Evolutionary conservation across 345 rosid genomes (phyloP).

Genomic region (Litchi chinensis): DNA sequence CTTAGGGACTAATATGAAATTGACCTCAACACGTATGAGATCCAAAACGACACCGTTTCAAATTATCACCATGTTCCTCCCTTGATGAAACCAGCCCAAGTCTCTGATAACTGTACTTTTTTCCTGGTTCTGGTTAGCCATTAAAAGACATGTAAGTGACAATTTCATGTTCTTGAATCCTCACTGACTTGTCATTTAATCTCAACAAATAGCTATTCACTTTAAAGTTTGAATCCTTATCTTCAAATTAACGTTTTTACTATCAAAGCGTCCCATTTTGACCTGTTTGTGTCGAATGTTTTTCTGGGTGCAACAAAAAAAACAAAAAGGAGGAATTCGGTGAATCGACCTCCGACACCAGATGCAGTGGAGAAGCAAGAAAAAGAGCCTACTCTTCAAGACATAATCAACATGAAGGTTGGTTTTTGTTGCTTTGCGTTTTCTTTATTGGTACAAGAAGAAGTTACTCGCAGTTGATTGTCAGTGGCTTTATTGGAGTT

Average conservation of each 20-base stretch:
- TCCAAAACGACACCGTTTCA: background rate
- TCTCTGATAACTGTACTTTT: background rate
- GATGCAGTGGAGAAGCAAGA: constrained; percentile 40
- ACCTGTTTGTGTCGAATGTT: background rate
- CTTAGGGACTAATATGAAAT: background rate
- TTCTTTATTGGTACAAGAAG: background rate
- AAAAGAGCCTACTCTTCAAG: constrained; percentile 55
- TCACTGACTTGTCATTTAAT: background rate
- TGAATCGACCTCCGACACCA: constrained; percentile 69
- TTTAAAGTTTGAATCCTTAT: background rate
- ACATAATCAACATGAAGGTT: constrained; percentile 72
- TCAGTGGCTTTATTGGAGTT: background rate
- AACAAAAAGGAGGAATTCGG: constrained; percentile 62
- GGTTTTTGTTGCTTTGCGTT: constrained; percentile 8
- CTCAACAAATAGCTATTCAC: background rate
- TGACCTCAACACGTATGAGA: background rate
- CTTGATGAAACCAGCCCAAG: background rate
- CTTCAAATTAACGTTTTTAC: background rate
- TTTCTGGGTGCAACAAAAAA: background rate
- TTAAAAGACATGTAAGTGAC: constrained; percentile 3
- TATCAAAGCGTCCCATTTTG: background rate
- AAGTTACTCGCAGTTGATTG: background rate
- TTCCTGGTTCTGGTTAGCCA: background rate
- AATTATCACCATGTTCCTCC: background rate
- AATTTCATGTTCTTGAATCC: background rate